Evolutionary conservation across 2,329 filamentous ascomycete species (phyloP), one percentile per base, ranked within the genome.

Genomic region (Botrytis porri): DNA sequence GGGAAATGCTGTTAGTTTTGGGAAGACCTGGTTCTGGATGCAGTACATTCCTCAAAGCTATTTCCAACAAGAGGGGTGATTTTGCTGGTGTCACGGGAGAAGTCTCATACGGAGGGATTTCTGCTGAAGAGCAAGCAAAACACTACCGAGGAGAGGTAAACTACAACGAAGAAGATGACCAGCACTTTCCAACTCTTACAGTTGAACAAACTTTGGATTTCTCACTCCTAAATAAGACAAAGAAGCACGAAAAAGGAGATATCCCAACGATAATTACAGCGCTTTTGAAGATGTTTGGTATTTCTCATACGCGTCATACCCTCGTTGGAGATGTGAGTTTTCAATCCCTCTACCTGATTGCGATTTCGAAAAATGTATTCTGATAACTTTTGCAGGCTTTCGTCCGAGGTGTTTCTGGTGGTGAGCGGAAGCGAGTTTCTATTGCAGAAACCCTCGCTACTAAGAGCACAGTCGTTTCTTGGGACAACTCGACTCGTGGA

Each of bases 401-500:
- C 77, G 87, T 90, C 10, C 88, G 92, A 64, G 93, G 93, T 80
- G 90, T 95, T 0, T 93, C 90, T 64, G 93, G 93, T 77, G 93
- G 93, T 73, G 93, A 96, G 82, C 84, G 93, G 54, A 95, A 95
- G 81, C 90, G 93, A 79, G 92, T 94, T 14, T 91, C 89, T 35
- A 94, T 95, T 75, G 91, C 92, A 1, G 93, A 95, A 81, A 93
- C 91, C 0, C 82, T 95, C 35, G 90, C 92, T 7, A 91, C 91
- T 10, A 91, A 92, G 80, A 89, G 89, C 0, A 89, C 90, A 0
- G 90, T 95, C 1, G 89, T 92, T 48, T 91, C 90, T 57, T 95
- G 92, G 91, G 93, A 95, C 77, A 95, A 95, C 80, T 91, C 88
- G 0, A 95, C 92, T 0, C 86, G 93, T 65, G 93, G 93, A n/a